phyloP scores from a whole-genome alignment of 169 alveolate genomes.

The Eimeria acervulina region DNA sequence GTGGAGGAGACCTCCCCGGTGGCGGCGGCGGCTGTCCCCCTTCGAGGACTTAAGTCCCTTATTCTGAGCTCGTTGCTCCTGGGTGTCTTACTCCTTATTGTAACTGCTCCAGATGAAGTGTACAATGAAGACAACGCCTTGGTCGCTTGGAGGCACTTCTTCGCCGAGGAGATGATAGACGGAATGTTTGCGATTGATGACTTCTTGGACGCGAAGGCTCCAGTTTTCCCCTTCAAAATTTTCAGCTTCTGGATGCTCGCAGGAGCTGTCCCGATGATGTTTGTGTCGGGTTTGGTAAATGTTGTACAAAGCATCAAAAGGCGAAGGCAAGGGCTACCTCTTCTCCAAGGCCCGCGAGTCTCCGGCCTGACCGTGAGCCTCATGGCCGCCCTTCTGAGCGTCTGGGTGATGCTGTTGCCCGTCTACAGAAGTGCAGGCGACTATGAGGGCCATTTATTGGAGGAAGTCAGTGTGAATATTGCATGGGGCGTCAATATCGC shows the following conservation, averaged over 20 bases:
- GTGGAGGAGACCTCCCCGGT: not conserved
- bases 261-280: slow-evolving; percentile 32
- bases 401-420: not conserved
- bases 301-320: not conserved
- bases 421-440: not conserved
- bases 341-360: not conserved
- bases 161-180: slow-evolving; percentile 24
- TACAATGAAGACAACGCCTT: not conserved
- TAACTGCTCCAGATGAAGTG: not conserved
- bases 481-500: slow-evolving; percentile 7
- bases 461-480: slow-evolving; percentile 13
- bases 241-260: slow-evolving; percentile 28
- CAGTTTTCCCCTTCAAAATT: slow-evolving; percentile 22
- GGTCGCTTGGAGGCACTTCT: not conserved
- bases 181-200: slow-evolving; percentile 45
- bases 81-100: slow-evolving; percentile 1
- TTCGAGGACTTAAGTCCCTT: slow-evolving; percentile 27
- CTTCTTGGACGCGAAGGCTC: not conserved
- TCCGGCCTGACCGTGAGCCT: not conserved
- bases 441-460: not conserved
- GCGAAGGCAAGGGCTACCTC: slow-evolving; percentile 2
- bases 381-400: not conserved
- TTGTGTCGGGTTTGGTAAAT: not conserved
- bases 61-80: not conserved
- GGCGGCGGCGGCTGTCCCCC: slow-evolving; percentile 1